Evolutionary conservation across 805 yeast genomes (phyloP), one percentile per base, ranked within the genome.

Genomic region (Saccharomycopsis sp.): DNA sequence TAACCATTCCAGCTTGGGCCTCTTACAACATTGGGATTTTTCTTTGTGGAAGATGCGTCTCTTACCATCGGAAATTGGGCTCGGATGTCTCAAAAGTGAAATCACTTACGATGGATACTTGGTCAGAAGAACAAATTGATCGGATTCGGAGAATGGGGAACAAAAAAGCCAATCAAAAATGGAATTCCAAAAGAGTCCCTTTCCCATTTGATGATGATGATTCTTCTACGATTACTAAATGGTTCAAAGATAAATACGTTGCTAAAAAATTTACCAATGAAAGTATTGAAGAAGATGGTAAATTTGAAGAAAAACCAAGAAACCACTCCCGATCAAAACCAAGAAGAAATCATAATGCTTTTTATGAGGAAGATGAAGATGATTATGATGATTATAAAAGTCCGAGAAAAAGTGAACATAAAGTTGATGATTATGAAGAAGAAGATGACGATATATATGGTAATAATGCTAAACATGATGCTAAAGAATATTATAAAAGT

Each of bases 21-120:
- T 54, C 58, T 45, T 52, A 52, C 39, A 55, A 49, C 27, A 52
- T 56, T 32, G 94, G 94, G 21, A 61, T 83, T 3, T 76, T 85
- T 44, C 62, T 85, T 14, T 85, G 95, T 62, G 92, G 92, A 13
- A 64, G 92, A 49, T 85, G 95, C 67, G 89, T 94, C 6, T 74
- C 84, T 3, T 67, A 77, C 26, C 95, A 85, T 58, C 65, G 85
- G 45, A 70, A 71, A 41, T 63, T 83, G 32, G 83, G 86, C 0
- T 51, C 66, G 2, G 75, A 74, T 31, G 58, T 78, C 10, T 77
- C 88, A 4, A 60, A 64, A 37, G 84, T 83, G 5, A 82, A 81
- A 52, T 79, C 88, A 1, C 61, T 85, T 40, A 75, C 87, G 4
- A 63, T 80, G 54, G 95, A 85, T 50, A 59, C 63, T 3, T 85